Base-by-base conservation (phyloP, 2,329 filamentous ascomycete species). In the Huntiella decipiens region DNA sequence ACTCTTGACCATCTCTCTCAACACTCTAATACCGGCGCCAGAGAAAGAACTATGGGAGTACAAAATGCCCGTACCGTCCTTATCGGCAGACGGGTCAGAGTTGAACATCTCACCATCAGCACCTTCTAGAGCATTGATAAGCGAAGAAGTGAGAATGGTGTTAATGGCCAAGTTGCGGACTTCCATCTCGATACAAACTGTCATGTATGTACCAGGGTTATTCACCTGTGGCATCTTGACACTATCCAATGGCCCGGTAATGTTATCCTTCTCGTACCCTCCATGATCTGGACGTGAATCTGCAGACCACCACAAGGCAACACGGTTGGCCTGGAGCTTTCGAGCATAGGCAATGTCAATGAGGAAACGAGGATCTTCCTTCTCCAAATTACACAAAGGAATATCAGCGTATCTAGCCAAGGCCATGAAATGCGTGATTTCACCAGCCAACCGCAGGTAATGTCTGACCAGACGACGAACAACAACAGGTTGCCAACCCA, bases 1-100 rank as follows among this genome's bases (percentile, higher is more conserved):
- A 2, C 83, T 75, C 60, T 95, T 94, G 54, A 99, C 91, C 87
- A 99, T 95, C 55, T 96, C 92, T 11, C 91, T 80, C 3, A 99
- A 69, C 0, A 98, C 91, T 5, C 79, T 73, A 4, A 96, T 82
- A 46, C 86, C 84, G 3, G 88, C 86, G 43, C 85, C 82, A n/a
- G 88, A 80, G 58, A 98, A 98, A 0, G 88, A 84, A 10, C 62
- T 62, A 38, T 64, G 62, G 4, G 56, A 61, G 1, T 62, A 57
- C 22, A 64, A 61, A 19, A 54, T 71, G 3, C 43, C 31, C 6
- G 38, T 46, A 12, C 50, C 44, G 31, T 50, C 51, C 11, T 40
- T 48, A 50, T 80, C 80, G 0, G 72, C 67, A 0, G 77, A 79
- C 22, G 77, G 71, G 47, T 80, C 76, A 1, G 68, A 79, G 54